Evolutionary conservation across 805 yeast species (phyloP), one percentile per base, ranked within the genome.

Genomic region (Starmerella floris): DNA sequence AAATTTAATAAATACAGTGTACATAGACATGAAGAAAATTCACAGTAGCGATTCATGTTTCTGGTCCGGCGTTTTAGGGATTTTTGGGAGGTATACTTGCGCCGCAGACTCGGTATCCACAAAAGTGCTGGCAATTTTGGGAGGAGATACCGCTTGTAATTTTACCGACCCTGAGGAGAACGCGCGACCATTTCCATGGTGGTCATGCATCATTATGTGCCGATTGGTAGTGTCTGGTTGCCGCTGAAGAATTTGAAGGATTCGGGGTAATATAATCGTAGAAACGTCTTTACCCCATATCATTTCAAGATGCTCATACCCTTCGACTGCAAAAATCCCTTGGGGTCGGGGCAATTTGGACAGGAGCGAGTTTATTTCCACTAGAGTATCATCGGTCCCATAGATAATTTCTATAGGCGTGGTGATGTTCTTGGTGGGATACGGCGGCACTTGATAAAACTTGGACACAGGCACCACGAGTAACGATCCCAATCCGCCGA

Each of bases 291-390:
- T 61, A 9, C 94, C 94, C 97, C 97, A 87, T 15, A 87, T 62
- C 43, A 88, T 73, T 57, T 88, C 97, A 56, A 87, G 65, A 61
- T 87, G 97, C 61, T 87, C 97, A 59, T 85, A 84, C n/a, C 64
- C 64, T 11, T 50, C 51, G 23, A 50, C 38, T 0, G 64, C 67
- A 15, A 43, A 42, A 0, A 85, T 72, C 1, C 81, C 77, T 13
- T 74, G 63, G 3, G 73, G 69, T 16, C 59, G 63, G 0, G 95
- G 94, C 30, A 88, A 64, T 51, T 80, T 82, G 5, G 64, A 60
- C 43, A 71, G 65, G 77, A 88, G 79, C 17, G 77, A 76, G 9
- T 78, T 71, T 34, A 88, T 83, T 55, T 87, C 93, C n/a, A 87
- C 93, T 31, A 87, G 66, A 1, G 93, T 78, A 62, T 87, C 97